Percentiles rank a stretch among this genome's conserved stretches.
phyloP scores from a whole-genome alignment of 208 protist species.

The Polymyxa betae region DNA sequence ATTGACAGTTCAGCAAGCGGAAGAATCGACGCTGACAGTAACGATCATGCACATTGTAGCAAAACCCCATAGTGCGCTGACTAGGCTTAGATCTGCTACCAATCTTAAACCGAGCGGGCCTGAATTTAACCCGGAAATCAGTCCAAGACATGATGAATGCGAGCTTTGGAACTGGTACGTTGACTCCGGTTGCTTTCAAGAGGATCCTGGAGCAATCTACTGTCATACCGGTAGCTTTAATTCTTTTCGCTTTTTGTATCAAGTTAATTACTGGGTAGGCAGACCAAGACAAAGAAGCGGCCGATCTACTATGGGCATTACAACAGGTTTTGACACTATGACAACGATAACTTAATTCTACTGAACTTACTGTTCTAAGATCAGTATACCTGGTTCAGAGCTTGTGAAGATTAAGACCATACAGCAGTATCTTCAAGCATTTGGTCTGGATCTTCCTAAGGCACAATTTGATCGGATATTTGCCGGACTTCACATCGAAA shows the following conservation, averaged over 20 bases:
- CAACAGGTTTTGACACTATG: neutral
- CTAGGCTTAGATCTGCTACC: neutral
- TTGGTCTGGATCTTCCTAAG: neutral
- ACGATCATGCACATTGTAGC: neutral
- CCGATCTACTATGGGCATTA: constrained; percentile 9
- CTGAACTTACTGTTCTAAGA: neutral
- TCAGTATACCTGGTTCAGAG: neutral
- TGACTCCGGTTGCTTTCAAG: constrained; percentile 38
- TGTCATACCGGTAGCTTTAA: neutral
- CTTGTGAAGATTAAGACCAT: neutral
- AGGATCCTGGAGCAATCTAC: constrained; percentile 22
- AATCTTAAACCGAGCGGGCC: neutral
- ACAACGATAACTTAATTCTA: neutral
- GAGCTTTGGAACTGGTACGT: constrained; percentile 17
- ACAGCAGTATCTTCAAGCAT: neutral
- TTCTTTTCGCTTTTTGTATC: neutral
- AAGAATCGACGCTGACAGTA: constrained; percentile 40
- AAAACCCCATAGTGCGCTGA: too few relatives aligned
- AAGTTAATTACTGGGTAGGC: neutral
- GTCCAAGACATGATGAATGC: neutral
- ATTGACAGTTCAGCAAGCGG: constrained; percentile 6
- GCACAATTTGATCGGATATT: constrained; percentile 30
- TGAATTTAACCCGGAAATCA: neutral
- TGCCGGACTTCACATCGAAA: constrained; percentile 48
- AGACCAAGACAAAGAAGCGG: constrained; percentile 30